Evolutionary conservation across 371 early-diverging fungal genomes (phyloP), one percentile per base, ranked within the genome.

Genomic region (Funneliformis caledonium): DNA sequence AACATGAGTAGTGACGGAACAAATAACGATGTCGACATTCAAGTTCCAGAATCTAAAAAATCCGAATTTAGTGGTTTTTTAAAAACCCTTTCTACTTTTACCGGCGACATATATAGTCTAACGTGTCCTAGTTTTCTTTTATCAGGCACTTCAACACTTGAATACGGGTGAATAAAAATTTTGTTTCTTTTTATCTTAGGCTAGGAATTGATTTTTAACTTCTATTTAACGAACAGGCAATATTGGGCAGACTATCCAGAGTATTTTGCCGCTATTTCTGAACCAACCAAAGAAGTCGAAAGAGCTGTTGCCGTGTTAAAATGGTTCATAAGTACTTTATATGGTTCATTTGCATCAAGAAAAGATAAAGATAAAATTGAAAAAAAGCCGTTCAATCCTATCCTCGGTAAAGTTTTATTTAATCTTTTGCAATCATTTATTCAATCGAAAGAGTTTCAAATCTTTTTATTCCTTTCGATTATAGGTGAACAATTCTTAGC

Each of bases 361-460:
- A 77, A 83, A 37, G 84, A 83, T 43, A 81, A 82, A 14, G 87
- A 82, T 11, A 88, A 88, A 47, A 85, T 84, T 82, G 95, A 95
- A 82, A 95, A 94, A 89, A 95, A 95, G 82, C 95, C 95, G 4
- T 95, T 91, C 81, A 95, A 95, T 81, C 95, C 95, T n/a, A 93
- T 95, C 60, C 87, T 95, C 2, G 76, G 76, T 76, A 76, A 60
- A 62, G 76, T 76, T 33, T 16, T 43, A 14, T 60, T 75, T 26
- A 26, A 26, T 26, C 26, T 26, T 26, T 26, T 26, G 26, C 26
- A 26, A 26, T 26, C 26, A 26, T 42, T 60, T 42, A 50, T 72
- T 26, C 22, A 42, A 26, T 26, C 8, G 22, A 22, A 16, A 45
- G 9, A 45, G 45, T 16, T 14, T 22, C 72, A 47, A 72, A 19